phyloP scores from a whole-genome alignment of 2,329 filamentous ascomycete genomes.

The Celoporthe dispersa region DNA sequence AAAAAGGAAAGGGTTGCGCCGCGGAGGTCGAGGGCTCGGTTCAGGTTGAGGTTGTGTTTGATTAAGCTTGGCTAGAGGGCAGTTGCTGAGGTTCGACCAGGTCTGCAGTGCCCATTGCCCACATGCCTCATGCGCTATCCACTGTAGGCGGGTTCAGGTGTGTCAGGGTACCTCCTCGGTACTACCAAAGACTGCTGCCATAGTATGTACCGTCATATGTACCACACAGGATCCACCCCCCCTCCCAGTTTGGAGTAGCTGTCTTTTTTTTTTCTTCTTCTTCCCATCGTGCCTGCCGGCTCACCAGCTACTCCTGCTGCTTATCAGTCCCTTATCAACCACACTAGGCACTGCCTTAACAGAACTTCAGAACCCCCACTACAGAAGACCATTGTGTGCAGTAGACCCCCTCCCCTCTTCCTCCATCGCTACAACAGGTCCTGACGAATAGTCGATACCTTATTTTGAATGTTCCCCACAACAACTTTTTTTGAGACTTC shows the following conservation, averaged over 20 bases:
- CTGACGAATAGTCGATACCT: not conserved
- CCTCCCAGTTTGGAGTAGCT: not conserved
- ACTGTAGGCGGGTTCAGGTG: not conserved
- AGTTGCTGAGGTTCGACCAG: not conserved
- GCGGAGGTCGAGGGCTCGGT: conserved; percentile 22
- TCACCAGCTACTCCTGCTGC: not conserved
- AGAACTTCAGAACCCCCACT: conserved; percentile 26
- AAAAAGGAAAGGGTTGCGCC: conserved; percentile 9
- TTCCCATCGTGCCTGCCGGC: not conserved
- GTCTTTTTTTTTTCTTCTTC: not conserved
- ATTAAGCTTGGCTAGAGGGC: not conserved
- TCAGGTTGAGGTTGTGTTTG: not conserved
- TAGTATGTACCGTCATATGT: not conserved
- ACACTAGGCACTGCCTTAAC: conserved; percentile 1
- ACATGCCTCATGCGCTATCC: not conserved
- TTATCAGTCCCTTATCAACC: conserved; percentile 11
- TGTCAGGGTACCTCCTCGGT: not conserved
- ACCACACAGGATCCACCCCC: not conserved
- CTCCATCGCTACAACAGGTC: not conserved
- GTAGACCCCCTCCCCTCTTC: not conserved
- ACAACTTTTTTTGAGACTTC: not conserved
- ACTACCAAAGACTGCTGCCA: not conserved
- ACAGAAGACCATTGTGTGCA: not conserved
- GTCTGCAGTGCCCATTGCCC: conserved; percentile 15
- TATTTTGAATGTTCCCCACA: not conserved